Base-by-base conservation (phyloP, 2,329 filamentous ascomycete genomes). In the Bretziella fagacearum region DNA sequence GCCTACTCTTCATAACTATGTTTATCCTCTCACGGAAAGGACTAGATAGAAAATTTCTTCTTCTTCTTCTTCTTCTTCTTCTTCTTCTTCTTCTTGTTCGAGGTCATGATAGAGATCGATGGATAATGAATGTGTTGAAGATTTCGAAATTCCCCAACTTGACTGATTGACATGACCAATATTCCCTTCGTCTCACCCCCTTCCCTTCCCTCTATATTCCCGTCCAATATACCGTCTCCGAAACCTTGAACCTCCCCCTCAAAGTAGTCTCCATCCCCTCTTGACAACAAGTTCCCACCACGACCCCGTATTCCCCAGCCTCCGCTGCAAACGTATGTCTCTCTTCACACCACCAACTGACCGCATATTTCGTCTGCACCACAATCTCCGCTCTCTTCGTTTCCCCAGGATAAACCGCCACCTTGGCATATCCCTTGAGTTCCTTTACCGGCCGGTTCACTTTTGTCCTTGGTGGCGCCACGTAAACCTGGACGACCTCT, bases 321-420 rank as follows among this genome's bases (percentile, higher is more conserved):
- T 83, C 79, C 1, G 70, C 71, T 17, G 73, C 69, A 79, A 79
- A 86, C 55, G 74, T 65, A 47, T 71, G 66, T 10, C 73, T 64
- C 52, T 72, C 69, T 62, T 85, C 81, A 54, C 84, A 78, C 67
- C 77, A 85, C 62, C 78, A 85, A 46, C 74, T 73, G 0, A 74
- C 71, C 0, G 74, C 76, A 47, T 81, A 77, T 61, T 81, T 83
- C 55, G 71, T 71, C 51, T 71, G 57, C 42, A 77, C 61, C 3
- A 64, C 61, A 6, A 86, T 65, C n/a, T 67, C 63, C 2, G 77
- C 73, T 5, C 54, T 63, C 62, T 73, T 69, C 37, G 63, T 68
- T 61, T 79, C 68, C 0, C 78, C 79, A 0, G 74, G 65, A 46
- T 69, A 64, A 1, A 86, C 58, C 48, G 67, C 66, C 0, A 80